Evolutionary conservation across 306 rosid genomes (phyloP), one percentile per base, ranked within the genome.

Genomic region (Malus fusca): DNA sequence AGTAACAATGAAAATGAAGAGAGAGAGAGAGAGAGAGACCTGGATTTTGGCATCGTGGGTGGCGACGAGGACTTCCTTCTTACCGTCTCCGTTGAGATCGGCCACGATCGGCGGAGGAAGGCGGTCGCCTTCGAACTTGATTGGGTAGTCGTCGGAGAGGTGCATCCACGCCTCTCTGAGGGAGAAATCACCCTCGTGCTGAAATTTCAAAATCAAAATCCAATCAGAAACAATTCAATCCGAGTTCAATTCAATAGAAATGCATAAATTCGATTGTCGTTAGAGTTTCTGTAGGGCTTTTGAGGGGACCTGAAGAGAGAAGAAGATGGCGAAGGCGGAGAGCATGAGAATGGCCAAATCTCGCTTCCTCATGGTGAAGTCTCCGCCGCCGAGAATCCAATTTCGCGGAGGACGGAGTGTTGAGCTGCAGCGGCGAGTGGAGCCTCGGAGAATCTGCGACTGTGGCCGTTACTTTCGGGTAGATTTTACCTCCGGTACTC

Each of bases 341-440:
- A 96, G 99, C 98, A 96, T 96, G 44, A 96, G 98, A 82, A 96
- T 96, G 66, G 98, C 91, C 79, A 96, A 90, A 85, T 96, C 99
- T 59, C 99, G 98, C 90, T 96, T 96, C 94, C 99, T 96, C 99
- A 96, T 92, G 4, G 35, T 69, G 61, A 63, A 60, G 42, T 18
- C 77, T 61, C 69, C 44, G 63, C 22, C 60, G 19, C 60, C 13
- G 60, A 61, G 44, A 42, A 61, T 31, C n/a, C 15, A 2, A 21
- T 3, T 56, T 59, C 17, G 69, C 69, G 31, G 69, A 28, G 46
- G 30, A 33, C 70, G 13, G 22, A 15, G 13, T 17, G 3, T 15
- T 46, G 21, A 23, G 77, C 69, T 60, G 67, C 56, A 14, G 68
- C 40, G 28, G n/a, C n/a, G 25, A 26, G 63, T 33, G 58, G 52